These are phyloP conservation scores for Trametes sanguinea DNA, from an alignment of 768 basidiomycete species.

Conservation along the genomic window DNA sequence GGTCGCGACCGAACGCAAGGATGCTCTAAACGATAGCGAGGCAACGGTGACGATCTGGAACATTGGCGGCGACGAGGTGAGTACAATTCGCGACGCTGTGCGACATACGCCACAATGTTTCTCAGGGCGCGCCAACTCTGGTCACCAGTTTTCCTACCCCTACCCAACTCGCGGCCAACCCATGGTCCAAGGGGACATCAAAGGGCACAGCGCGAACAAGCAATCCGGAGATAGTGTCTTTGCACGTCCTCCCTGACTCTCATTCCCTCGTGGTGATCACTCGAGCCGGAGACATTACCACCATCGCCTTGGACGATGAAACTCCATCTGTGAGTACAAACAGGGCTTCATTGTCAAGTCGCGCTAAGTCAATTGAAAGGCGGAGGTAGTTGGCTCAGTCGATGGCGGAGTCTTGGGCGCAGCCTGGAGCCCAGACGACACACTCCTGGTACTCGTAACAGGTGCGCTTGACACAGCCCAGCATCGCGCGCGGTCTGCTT, in stretches of 20 bases:
- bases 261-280: conserved; percentile 66
- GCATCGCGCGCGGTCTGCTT: background rate
- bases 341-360: no score
- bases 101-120: conserved; percentile 5
- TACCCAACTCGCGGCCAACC: conserved; percentile 24
- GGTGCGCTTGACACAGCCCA: conserved; percentile 45
- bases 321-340: conserved; percentile 42
- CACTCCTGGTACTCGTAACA: conserved; percentile 79
- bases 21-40: conserved; percentile 47
- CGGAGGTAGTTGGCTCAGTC: conserved; percentile 84
- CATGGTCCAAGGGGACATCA: conserved; percentile 21
- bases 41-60: conserved; percentile 55
- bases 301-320: conserved; percentile 57
- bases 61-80: conserved; percentile 22
- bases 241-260: conserved; percentile 74
- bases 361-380: conserved; percentile 28
- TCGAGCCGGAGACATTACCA: conserved; percentile 81
- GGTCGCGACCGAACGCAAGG: conserved; percentile 52
- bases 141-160: conserved; percentile 22
- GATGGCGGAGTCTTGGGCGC: conserved; percentile 83
- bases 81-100: background rate
- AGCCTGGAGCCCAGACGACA: conserved; percentile 91
- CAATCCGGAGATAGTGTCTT: conserved; percentile 54
- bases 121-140: conserved; percentile 14
- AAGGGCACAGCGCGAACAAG: background rate